Conservation (phyloP, 257 asterid genomes). For the Thymus quinquecostatus region DNA sequence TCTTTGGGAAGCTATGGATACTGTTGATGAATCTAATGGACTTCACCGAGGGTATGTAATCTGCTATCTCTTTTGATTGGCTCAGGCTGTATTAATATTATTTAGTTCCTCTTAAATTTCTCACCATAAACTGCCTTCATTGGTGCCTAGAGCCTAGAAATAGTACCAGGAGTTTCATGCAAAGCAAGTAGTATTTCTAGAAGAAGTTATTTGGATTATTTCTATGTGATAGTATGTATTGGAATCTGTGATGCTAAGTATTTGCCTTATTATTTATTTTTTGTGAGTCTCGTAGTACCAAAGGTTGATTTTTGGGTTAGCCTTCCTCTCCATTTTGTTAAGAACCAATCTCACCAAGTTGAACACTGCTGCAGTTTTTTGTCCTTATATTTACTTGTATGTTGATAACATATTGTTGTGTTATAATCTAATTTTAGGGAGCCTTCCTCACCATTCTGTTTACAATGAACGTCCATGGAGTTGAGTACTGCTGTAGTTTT, state of each 20-base stretch:
- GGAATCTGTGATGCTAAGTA: background rate
- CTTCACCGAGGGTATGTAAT: conserved; percentile 72
- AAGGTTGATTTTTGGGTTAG: conserved; percentile 9
- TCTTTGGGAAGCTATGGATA: conserved; percentile 98
- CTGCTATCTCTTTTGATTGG: conserved; percentile 17
- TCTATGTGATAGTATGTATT: conserved; percentile 3
- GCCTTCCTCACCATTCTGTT: conserved; percentile 11
- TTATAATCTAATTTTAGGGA: background rate
- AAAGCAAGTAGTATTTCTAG: background rate
- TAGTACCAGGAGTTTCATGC: conserved; percentile 6
- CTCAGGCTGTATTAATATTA: conserved; percentile 12
- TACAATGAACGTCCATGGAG: conserved; percentile 18
- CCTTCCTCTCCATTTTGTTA: background rate
- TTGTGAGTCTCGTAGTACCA: conserved; percentile 5
- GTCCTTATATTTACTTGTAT: background rate
- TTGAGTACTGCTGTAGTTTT: conserved; percentile 12
- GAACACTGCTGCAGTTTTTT: background rate
- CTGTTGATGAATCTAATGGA: conserved; percentile 93
- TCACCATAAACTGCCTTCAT: background rate
- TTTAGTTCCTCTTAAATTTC: conserved; percentile 3
- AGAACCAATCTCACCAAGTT: background rate
- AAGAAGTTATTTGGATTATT: conserved; percentile 7
- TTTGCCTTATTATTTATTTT: conserved; percentile 15
- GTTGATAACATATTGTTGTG: background rate
- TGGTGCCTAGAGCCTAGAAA: conserved; percentile 23